Percentiles rank a stretch among this genome's conserved stretches.
phyloP scores from a whole-genome alignment of 371 early-diverging fungal species.

The Parasitella parasitica region DNA sequence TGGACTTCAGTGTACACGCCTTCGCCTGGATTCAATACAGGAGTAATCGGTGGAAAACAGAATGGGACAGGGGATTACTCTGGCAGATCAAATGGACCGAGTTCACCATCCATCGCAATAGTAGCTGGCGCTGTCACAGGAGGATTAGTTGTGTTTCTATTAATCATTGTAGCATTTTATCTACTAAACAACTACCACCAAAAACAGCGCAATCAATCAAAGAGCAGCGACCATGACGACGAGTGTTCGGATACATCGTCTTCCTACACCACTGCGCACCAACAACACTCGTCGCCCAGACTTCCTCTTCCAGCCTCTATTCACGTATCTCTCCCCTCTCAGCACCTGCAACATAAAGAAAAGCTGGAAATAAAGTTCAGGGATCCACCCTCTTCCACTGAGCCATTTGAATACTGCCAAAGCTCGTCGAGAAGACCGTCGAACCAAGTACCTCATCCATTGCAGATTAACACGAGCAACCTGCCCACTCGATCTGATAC shows the following conservation, averaged over 20 bases:
- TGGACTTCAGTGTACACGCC: conserved; percentile 43
- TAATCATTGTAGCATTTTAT: conserved; percentile 36
- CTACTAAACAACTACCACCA: conserved; percentile 29
- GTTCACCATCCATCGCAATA: conserved; percentile 35
- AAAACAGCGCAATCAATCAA: not conserved
- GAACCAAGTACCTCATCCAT: not conserved
- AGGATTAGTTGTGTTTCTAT: conserved; percentile 33
- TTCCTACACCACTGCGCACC: not conserved
- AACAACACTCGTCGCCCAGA: not conserved
- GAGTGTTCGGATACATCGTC: not conserved
- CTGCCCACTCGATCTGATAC: conserved; percentile 15
- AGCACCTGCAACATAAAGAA: not conserved
- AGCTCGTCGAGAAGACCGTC: not conserved
- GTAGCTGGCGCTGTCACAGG: conserved; percentile 45
- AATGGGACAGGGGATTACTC: not conserved
- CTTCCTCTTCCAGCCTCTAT: not conserved
- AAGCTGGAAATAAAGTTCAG: conserved; percentile 2
- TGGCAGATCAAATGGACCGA: conserved; percentile 3
- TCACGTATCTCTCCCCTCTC: not conserved
- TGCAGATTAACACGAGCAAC: not conserved
- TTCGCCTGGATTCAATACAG: conserved; percentile 11
- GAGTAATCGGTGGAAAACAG: not conserved
- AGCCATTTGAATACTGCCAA: conserved; percentile 7
- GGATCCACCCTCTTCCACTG: conserved; percentile 2
- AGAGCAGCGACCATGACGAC: not conserved